phyloP scores from a whole-genome alignment of 129 eudicot species.

The Calendula officinalis region DNA sequence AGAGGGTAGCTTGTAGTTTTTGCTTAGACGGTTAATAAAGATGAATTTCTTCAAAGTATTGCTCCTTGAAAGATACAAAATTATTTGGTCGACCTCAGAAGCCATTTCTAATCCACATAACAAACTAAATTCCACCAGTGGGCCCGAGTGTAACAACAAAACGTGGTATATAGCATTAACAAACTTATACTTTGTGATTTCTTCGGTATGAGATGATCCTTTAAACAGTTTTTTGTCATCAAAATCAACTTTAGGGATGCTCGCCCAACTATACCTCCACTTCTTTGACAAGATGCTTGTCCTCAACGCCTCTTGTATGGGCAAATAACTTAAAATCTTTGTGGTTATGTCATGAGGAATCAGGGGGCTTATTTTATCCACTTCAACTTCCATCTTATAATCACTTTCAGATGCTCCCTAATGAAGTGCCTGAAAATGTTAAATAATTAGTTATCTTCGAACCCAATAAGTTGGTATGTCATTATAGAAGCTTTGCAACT shows the following conservation, averaged over 20 bases:
- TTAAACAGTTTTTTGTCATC: neutral
- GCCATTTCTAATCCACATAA: neutral
- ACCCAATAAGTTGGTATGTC: no score
- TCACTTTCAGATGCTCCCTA: no score
- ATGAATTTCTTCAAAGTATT: constrained; percentile 16
- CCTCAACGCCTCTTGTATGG: neutral
- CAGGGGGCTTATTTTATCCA: neutral
- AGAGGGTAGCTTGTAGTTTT: constrained; percentile 8
- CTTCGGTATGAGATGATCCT: neutral
- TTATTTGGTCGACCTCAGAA: constrained; percentile 16
- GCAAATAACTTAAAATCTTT: neutral
- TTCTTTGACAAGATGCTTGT: neutral
- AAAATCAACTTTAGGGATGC: neutral
- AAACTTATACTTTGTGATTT: neutral
- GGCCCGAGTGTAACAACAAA: constrained; percentile 29
- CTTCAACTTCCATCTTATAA: neutral
- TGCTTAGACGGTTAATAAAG: neutral
- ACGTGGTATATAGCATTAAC: constrained; percentile 23
- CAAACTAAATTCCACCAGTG: constrained; percentile 12
- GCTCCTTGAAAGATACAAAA: constrained; percentile 24
- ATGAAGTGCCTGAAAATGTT: no score
- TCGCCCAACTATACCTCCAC: neutral
- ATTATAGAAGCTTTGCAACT: no score
- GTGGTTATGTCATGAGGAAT: neutral
- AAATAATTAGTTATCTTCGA: no score